These are phyloP conservation scores for Phytopythium boreale DNA, from an alignment of 352 stramenopile species.

Conservation along the genomic window DNA sequence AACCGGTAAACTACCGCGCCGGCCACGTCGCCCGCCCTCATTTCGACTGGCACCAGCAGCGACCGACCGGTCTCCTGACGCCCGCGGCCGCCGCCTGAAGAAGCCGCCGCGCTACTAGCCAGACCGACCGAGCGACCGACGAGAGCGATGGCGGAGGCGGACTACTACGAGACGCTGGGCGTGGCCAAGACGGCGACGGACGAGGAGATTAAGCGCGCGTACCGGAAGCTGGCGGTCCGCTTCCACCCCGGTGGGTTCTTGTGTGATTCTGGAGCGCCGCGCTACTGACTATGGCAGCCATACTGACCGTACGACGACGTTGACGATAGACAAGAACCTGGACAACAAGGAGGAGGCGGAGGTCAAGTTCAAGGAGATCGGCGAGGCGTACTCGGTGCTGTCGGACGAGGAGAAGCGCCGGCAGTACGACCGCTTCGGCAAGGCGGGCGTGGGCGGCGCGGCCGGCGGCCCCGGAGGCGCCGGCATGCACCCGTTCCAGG, in stretches of 20 bases:
- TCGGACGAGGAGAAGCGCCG: constrained; percentile 86
- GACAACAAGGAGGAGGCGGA: constrained; percentile 86
- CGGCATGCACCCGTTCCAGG: constrained; percentile 56
- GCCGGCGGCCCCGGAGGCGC: constrained; percentile 26
- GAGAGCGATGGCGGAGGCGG: constrained; percentile 41
- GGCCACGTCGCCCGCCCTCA: neutral
- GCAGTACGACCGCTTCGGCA: constrained; percentile 91
- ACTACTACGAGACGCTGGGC: constrained; percentile 72
- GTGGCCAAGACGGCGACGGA: constrained; percentile 69
- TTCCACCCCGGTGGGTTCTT: constrained; percentile 81
- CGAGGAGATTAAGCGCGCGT: constrained; percentile 83
- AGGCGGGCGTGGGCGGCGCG: constrained; percentile 54
- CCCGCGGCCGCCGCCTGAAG: neutral
- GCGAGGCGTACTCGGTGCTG: constrained; percentile 90
- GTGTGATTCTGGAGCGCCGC: neutral
- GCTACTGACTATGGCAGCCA: neutral
- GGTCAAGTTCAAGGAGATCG: constrained; percentile 89
- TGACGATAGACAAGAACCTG: constrained; percentile 79
- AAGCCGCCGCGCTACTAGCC: no score
- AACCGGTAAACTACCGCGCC: neutral
- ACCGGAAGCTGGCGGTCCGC: constrained; percentile 85
- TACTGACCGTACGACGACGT: neutral
- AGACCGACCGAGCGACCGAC: neutral
- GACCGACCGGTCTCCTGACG: no score
- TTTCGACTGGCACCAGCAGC: no score